These are phyloP conservation scores for Colletotrichum sp. DNA, from an alignment of 2,329 filamentous ascomycete genomes.

Conservation along the genomic window DNA sequence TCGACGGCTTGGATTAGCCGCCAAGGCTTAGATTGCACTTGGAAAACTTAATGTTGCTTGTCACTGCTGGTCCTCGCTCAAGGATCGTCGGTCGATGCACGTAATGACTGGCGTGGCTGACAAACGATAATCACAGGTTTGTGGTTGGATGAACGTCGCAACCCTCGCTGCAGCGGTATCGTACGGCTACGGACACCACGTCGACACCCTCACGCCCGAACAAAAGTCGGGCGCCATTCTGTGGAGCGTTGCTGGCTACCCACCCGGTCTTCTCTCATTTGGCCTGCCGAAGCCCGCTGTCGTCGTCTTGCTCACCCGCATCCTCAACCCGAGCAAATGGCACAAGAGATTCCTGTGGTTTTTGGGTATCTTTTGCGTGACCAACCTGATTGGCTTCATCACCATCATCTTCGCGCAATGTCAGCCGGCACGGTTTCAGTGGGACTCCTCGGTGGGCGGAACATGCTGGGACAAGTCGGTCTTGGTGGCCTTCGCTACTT, in stretches of 20 bases:
- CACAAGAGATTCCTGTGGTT: constrained; percentile 43
- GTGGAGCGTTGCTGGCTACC: constrained; percentile 41
- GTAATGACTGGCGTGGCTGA: neutral
- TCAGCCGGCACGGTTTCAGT: constrained; percentile 40
- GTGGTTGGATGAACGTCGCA: constrained; percentile 36
- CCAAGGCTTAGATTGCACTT: neutral
- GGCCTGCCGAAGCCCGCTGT: constrained; percentile 47
- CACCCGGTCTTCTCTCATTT: constrained; percentile 42
- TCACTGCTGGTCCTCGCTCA: neutral
- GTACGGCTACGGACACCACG: constrained; percentile 45
- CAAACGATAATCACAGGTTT: neutral
- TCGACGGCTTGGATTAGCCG: neutral
- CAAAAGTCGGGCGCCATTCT: constrained; percentile 35
- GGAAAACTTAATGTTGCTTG: neutral
- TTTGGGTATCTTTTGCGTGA: constrained; percentile 32
- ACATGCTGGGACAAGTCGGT: constrained; percentile 38
- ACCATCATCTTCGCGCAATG: constrained; percentile 49
- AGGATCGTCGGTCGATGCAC: neutral
- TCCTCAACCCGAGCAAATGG: constrained; percentile 38
- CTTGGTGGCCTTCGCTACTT: constrained; percentile 44
- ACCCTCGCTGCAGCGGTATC: constrained; percentile 38
- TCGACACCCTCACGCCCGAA: constrained; percentile 29
- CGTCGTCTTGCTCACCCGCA: constrained; percentile 38
- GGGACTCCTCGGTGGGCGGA: constrained; percentile 37
- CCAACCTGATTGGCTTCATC: constrained; percentile 38